Evolutionary conservation across 139 green algal species (phyloP), one percentile per base, ranked within the genome.

Genomic region (Haematococcus sp.): DNA sequence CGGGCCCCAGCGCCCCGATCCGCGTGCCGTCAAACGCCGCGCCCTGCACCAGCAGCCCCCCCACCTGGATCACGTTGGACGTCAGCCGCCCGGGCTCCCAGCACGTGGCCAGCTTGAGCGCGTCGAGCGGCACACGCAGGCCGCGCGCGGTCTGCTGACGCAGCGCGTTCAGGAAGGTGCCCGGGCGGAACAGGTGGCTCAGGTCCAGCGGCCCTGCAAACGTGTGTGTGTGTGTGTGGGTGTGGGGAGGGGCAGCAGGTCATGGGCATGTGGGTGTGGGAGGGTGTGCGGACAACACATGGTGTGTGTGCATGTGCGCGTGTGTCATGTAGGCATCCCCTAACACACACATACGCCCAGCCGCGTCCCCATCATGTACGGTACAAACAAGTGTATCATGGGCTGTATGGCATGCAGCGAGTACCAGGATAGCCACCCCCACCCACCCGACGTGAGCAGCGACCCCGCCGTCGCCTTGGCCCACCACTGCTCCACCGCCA

Each of bases 91-190:
- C 67, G 1, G 67, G 61, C 15, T 89, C 82, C 87, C 88, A 93
- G 65, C 67, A 77, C 19, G 82, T 91, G 31, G 79, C 77, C 31
- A 94, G 71, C 76, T 83, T 80, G 7, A 96, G 81, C 43, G 60
- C 68, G 71, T 91, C 85, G 65, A 96, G 83, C 19, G 82, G 35
- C 22, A 76, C 35, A 16, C 49, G 71, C 16, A 78, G 64, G 65
- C 46, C 17, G n/a, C 86, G 80, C 0, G 87, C 84, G 2, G 77
- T 81, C 35, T 89, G 71, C 81, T 96, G 91, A 11, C 84, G 76
- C 56, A 96, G 75, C 33, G 91, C 88, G 68, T 89, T 93, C 1
- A 96, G 67, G 64, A 96, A 89, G 7, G 85, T 85, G 7, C 68
- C 80, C 0, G 89, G 88, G 31, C 86, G 76, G 81, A 90, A 92